These are phyloP conservation scores for Solanum pinnatisectum DNA, from an alignment of 257 asterid species.

Conservation along the genomic window DNA sequence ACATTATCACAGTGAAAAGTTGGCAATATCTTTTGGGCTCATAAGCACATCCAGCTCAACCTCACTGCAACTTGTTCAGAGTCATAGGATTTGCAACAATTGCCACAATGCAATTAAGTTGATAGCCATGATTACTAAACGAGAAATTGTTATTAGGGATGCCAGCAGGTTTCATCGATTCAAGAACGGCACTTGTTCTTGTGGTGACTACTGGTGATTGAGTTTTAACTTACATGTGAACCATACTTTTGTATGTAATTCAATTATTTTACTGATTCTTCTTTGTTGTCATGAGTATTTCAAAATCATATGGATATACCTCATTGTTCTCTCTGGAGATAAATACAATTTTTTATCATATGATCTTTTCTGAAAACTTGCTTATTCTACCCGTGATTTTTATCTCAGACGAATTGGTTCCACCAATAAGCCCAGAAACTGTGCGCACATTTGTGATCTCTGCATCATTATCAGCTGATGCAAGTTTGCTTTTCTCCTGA, in stretches of 20 bases:
- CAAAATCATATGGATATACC: neutral
- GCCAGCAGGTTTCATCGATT: slow-evolving; percentile 79
- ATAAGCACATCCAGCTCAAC: slow-evolving; percentile 51
- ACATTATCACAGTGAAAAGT: slow-evolving; percentile 65
- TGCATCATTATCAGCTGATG: neutral
- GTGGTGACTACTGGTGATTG: slow-evolving; percentile 83
- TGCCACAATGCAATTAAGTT: slow-evolving; percentile 65
- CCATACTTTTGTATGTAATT: neutral
- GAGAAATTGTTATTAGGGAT: slow-evolving; percentile 68
- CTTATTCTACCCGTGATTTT: neutral
- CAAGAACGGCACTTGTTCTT: slow-evolving; percentile 58
- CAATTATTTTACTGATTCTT: neutral
- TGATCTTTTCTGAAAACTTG: neutral
- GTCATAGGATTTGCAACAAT: slow-evolving; percentile 69
- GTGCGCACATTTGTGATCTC: neutral
- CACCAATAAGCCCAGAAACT: neutral
- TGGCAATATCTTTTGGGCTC: slow-evolving; percentile 81
- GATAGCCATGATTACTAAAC: slow-evolving; percentile 34
- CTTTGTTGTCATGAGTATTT: neutral
- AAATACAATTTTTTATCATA: neutral
- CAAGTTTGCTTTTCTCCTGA: neutral
- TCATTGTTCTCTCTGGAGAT: neutral
- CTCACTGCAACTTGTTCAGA: slow-evolving; percentile 73
- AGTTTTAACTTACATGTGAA: neutral
- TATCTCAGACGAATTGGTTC: neutral